Evolutionary conservation across 2,329 filamentous ascomycete species (phyloP), one percentile per base, ranked within the genome.

Genomic region (Aspergillus transmontanensis): DNA sequence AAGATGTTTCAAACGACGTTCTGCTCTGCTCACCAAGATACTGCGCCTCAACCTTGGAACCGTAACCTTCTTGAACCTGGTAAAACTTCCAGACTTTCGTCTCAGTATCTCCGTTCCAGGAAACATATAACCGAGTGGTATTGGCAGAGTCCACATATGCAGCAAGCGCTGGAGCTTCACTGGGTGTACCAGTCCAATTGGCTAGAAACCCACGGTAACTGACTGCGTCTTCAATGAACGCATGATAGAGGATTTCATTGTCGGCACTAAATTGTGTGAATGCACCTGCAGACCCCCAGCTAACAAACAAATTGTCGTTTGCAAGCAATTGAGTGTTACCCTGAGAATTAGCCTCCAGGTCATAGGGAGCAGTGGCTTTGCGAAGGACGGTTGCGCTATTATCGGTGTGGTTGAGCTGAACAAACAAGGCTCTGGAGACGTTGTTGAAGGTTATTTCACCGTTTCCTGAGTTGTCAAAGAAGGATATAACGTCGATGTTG

Each of bases 61-160:
- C 9, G 4, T 9, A 1, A 14, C 43, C 43, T 23, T 2, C 43
- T 21, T 46, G 43, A 23, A 23, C 21, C 43, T 46, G n/a, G 43
- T 80, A 83, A 67, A 85, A 84, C 28, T 78, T 57, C 86, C 85
- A 84, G 1, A 58, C 28, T 6, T 65, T 71, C 0, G 79, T 80
- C 68, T 80, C 78, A 0, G 82, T 84, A 58, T 81, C 81, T 6
- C 82, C 82, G 62, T 84, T 84, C 82, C 82, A 85, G 10, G 81
- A 85, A 7, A 86, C 83, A 69, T 84, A 87, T 36, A 79, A 72
- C 23, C 76, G 74, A 30, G 69, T 72, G n/a, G 64, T 66, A 2
- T 68, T 71, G 67, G 19, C 72, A 69, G 6, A 69, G 69, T 58
- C 72, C 11, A 46, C 43, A 6, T 46, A 75, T 11, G 79, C 77